A percentile compares a stretch with the other conserved stretches of the same genome.
Conservation (phyloP, 1,139 yeast genomes). For the Yamadazyma spencermartinsiae region DNA sequence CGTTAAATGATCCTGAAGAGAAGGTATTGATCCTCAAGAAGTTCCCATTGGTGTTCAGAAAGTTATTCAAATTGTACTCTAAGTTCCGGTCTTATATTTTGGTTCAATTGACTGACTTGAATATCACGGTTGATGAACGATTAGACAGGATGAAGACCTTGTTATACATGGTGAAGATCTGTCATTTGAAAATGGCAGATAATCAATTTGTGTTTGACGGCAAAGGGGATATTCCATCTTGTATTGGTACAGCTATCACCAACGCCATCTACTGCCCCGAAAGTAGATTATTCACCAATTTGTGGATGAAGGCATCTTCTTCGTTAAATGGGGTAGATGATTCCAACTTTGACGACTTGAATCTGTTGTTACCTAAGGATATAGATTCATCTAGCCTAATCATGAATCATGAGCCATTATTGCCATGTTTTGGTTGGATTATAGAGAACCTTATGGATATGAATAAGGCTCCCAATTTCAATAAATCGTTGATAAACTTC, state of each 20-base stretch:
- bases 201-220: conserved; percentile 57
- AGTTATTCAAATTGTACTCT: conserved; percentile 65
- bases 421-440: conserved; percentile 82
- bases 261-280: conserved; percentile 82
- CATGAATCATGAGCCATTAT: conserved; percentile 37
- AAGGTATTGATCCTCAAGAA: conserved; percentile 45
- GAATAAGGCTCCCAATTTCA: conserved; percentile 37
- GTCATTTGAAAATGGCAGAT: conserved; percentile 68
- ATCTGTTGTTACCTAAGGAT: conserved; percentile 36
- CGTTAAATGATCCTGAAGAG: conserved; percentile 49
- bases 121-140: conserved; percentile 57
- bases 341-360: conserved; percentile 32
- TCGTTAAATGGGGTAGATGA: conserved; percentile 19
- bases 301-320: conserved; percentile 62
- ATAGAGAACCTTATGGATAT: conserved; percentile 44
- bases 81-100: conserved; percentile 62
- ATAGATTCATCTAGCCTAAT: conserved; percentile 29
- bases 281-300: conserved; percentile 62
- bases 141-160: conserved; percentile 70
- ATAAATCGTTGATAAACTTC: conserved; percentile 32
- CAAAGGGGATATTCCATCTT: conserved; percentile 65
- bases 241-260: conserved; percentile 77
- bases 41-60: conserved; percentile 71
- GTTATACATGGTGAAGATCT: conserved; percentile 64
- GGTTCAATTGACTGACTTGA: conserved; percentile 64